Conservation (phyloP, 306 rosid genomes). For the Pachyrhizus erosus region DNA sequence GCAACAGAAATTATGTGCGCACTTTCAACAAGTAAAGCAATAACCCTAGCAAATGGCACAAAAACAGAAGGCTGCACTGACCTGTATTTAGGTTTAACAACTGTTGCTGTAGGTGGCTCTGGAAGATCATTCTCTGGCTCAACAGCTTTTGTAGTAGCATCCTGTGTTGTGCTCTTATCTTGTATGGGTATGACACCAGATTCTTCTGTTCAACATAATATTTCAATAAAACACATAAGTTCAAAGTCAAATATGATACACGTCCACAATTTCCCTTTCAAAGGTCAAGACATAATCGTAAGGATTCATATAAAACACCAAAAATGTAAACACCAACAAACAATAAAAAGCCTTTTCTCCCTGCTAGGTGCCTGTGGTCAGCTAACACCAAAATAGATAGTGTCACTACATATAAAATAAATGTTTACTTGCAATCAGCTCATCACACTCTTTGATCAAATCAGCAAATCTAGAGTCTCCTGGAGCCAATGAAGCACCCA, state of each 20-base stretch:
- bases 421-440: constrained; percentile 59
- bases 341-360: not conserved
- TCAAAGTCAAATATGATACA: not conserved
- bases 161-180: constrained; percentile 37
- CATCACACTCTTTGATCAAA: constrained; percentile 64
- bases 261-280: not conserved
- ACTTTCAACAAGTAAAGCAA: not conserved
- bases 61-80: constrained; percentile 36
- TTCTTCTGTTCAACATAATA: constrained; percentile 61
- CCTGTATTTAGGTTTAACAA: constrained; percentile 75
- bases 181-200: constrained; percentile 35
- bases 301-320: no score
- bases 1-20: not conserved
- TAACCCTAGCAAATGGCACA: not conserved
- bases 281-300: not conserved
- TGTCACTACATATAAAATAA: not conserved
- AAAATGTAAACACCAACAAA: not conserved
- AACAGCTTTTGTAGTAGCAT: constrained; percentile 33
- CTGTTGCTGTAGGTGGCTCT: constrained; percentile 33
- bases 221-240: constrained; percentile 21
- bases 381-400: not conserved
- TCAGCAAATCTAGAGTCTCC: constrained; percentile 55
- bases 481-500: constrained; percentile 63
- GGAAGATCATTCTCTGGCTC: constrained; percentile 43
- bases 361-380: not conserved